Base-by-base conservation (phyloP, 371 early-diverging fungal species). In the Dichotomocladium elegans region DNA sequence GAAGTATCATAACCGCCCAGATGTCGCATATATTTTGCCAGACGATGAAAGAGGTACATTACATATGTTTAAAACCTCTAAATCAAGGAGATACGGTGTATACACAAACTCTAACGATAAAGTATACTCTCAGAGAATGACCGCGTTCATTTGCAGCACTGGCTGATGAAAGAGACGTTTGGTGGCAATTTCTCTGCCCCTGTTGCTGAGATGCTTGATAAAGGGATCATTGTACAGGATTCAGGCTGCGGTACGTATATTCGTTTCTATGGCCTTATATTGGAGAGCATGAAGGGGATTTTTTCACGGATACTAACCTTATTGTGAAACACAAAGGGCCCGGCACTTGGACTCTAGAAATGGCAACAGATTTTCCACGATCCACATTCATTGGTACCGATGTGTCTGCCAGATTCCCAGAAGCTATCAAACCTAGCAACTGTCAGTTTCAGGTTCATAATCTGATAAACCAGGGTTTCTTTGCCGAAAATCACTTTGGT, bases 361-460 rank as follows among this genome's bases (percentile, higher is more conserved):
- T 56, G 62, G 57, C 57, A 10, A 51, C 35, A 17, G 45, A 41
- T 7, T 61, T 52, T 48, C 62, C 62, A 21, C 53, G 31, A 11
- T 47, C 52, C 26, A 28, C 28, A 26, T 61, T 61, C 34, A 25
- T 46, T 25, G 62, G 62, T n/a, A 22, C 53, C 21, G 62, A 61
- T 19, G 45, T 51, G n/a, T 22, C 37, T 10, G 27, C 55, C 0
- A 48, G 52, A 4, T 61, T 37, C 46, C 56, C 56, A 11, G 44
- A 42, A 24, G 43, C 30, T 21, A 43, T 56, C 35, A 51, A 52
- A 21, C 57, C 62, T 28, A 22, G n/a, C n/a, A 61, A 61, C 59
- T 67, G 67, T 14, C 63, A 69, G n/a, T 80, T 83, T 56, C 54
- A 60, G n/a, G 58, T 73, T 8, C 64, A 71, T 51, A 83, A 83